Conservation (phyloP, 192 early-diverging fungal species). For the Oehlia diaphana region DNA sequence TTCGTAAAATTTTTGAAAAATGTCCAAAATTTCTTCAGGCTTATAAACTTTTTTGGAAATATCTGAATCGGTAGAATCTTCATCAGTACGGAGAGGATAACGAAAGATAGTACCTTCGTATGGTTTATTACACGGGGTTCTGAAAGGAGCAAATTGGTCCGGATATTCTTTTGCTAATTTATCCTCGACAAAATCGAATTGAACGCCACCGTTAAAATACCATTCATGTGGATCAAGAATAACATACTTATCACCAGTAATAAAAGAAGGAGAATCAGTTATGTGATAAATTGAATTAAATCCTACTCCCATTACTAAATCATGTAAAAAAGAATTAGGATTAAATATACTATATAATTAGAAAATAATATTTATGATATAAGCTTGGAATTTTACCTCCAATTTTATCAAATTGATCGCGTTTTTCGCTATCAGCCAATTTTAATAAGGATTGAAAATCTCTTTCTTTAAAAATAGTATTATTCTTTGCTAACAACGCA, state of each 20-base stretch:
- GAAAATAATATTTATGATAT: no score
- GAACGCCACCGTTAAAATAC: conserved; percentile 29
- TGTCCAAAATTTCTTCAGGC: conserved; percentile 30
- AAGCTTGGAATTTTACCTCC: neutral
- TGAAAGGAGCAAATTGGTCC: conserved; percentile 37
- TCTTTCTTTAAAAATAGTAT: conserved; percentile 22
- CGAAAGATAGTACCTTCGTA: conserved; percentile 42
- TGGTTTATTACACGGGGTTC: conserved; percentile 10
- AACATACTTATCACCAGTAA: conserved; percentile 35
- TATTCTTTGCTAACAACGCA: conserved; percentile 26
- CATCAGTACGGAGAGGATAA: conserved; percentile 35
- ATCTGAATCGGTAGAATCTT: conserved; percentile 29
- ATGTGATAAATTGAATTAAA: conserved; percentile 37
- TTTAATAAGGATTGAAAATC: conserved; percentile 28
- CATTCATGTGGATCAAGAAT: conserved; percentile 40
- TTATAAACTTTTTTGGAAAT: conserved; percentile 32
- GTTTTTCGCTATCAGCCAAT: conserved; percentile 32
- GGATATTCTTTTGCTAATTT: neutral
- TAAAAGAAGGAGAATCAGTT: conserved; percentile 39
- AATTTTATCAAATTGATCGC: conserved; percentile 4
- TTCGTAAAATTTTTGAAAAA: conserved; percentile 30
- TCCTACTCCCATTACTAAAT: neutral
- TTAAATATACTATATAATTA: no score
- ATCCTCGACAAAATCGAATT: conserved; percentile 25
- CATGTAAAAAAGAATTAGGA: no score